phyloP scores from a whole-genome alignment of 352 stramenopile species.

The Phytophthora fragariaefolia region DNA sequence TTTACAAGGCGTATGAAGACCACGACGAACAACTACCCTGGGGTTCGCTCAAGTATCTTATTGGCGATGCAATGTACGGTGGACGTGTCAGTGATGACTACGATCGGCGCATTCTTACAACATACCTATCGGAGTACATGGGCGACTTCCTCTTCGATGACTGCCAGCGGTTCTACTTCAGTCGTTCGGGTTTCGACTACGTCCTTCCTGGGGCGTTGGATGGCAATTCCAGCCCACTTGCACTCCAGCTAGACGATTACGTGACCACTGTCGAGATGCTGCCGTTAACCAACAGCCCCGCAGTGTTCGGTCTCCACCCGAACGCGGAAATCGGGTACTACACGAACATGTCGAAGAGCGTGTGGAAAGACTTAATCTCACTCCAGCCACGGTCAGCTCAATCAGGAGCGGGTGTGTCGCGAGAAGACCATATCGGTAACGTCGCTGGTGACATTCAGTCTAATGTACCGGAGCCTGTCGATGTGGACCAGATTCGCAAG shows the following conservation, averaged over 20 bases:
- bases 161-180: conserved; percentile 95
- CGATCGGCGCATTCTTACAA: conserved; percentile 95
- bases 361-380: conserved; percentile 94
- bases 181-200: conserved; percentile 94
- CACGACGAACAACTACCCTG: conserved; percentile 94
- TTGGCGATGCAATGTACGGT: conserved; percentile 97
- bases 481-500: conserved; percentile 91
- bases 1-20: conserved; percentile 94
- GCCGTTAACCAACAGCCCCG: conserved; percentile 93
- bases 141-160: conserved; percentile 97
- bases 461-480: conserved; percentile 90
- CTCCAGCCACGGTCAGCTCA: conserved; percentile 90
- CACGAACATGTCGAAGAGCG: conserved; percentile 94
- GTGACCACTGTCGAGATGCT: conserved; percentile 87
- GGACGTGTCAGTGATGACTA: conserved; percentile 96
- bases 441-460: conserved; percentile 91
- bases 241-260: conserved; percentile 79
- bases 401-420: conserved; percentile 78
- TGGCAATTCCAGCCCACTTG: conserved; percentile 8
- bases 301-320: conserved; percentile 95
- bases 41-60: conserved; percentile 95
- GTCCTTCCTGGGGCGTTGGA: conserved; percentile 62
- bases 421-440: conserved; percentile 93
- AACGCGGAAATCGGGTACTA: conserved; percentile 98
- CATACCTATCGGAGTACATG: conserved; percentile 96